Base-by-base conservation (phyloP, 176 grass and related monocot genomes). In the Oryza meyeriana region DNA sequence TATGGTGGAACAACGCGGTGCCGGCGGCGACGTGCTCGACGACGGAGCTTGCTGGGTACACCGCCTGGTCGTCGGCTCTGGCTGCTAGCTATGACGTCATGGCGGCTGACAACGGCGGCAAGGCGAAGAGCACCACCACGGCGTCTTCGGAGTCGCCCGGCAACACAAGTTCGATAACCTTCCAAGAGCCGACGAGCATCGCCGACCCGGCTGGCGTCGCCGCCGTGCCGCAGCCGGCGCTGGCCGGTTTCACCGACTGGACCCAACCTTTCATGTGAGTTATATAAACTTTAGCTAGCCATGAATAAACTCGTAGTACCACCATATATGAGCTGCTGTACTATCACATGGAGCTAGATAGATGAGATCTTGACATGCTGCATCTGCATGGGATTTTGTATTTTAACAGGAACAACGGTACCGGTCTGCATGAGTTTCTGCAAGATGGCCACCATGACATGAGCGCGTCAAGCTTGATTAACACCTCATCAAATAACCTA, bases 121-220 rank as follows among this genome's bases (percentile, higher is more conserved):
- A 86, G 83, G 58, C 88, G 18, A 90, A 52, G 69, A 79, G 59
- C 45, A 39, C 61, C 61, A 69, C 88, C 79, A 83, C 84, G 25
- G 84, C 88, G 75, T 90, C 88, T 17, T 86, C 88, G 69, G 88
- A 79, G 33, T 90, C 87, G 3, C 87, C 91, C 10, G 87, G 84
- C 6, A 85, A 85, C 78, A 87, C 81, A 78, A 87, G 88, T 78
- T 85, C 87, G 3, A n/a, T 83, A 10, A 93, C 81, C 14, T 90
- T 87, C 88, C 91, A 93, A 45, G 91, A 93, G 6, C 64, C 62
- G 1, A 27, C 69, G 9, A 64, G 65, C 83, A 44, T 85, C 78
- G 26, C 83, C 25, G 72, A 79, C 47, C 67, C 55, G 22, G 26
- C 24, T 0, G 64, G 13, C 18, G 72, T 32, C 52, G 17, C 50